Conservation (phyloP, 768 basidiomycete species). For the Naematelia encephala region DNA sequence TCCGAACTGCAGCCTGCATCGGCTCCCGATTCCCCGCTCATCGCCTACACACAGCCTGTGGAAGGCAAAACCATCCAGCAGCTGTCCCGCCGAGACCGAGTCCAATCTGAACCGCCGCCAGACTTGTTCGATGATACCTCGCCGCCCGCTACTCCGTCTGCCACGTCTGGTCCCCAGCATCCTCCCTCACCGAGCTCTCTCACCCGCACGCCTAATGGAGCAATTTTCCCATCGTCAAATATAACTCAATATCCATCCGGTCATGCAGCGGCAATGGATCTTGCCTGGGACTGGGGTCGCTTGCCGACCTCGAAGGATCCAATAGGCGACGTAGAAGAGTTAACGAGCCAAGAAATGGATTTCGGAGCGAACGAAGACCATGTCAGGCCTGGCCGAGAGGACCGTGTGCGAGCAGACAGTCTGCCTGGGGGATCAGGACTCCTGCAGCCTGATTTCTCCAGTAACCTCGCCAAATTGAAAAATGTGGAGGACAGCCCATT, state of each 20-base stretch:
- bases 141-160: not conserved
- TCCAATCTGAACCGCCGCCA: slow-evolving; percentile 38
- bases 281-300: slow-evolving; percentile 92
- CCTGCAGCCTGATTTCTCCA: not conserved
- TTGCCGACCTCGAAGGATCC: slow-evolving; percentile 62
- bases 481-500: slow-evolving; percentile 62
- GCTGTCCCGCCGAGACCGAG: slow-evolving; percentile 21
- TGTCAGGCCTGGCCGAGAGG: not conserved
- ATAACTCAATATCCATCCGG: slow-evolving; percentile 2
- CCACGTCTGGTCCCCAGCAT: slow-evolving; percentile 5
- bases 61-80: not conserved
- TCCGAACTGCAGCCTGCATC: not conserved
- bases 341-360: not conserved
- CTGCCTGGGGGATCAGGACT: slow-evolving; percentile 2
- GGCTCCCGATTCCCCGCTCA: not conserved
- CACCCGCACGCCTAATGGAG: slow-evolving; percentile 14
- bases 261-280: slow-evolving; percentile 55
- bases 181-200: not conserved
- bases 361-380: not conserved
- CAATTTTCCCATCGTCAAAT: slow-evolving; percentile 9
- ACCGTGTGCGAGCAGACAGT: slow-evolving; percentile 12
- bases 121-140: slow-evolving; percentile 8
- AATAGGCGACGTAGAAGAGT: not conserved
- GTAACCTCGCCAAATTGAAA: slow-evolving; percentile 56
- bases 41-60: not conserved